phyloP scores from a whole-genome alignment of 2,329 filamentous ascomycete genomes.

The Hypoxylon sp. region DNA sequence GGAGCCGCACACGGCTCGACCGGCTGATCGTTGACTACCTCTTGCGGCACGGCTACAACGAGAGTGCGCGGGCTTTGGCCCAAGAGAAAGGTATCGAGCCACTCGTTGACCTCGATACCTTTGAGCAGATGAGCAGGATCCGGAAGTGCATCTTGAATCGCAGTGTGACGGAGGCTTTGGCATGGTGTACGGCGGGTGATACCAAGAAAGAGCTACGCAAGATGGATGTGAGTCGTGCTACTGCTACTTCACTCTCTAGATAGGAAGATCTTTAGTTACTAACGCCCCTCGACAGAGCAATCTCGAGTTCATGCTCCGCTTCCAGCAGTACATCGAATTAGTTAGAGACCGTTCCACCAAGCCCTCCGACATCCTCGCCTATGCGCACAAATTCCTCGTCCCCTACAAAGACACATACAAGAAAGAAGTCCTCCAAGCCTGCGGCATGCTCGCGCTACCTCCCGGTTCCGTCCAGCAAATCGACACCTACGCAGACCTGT shows the following conservation, averaged over 20 bases:
- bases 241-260: not conserved
- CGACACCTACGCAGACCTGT: slow-evolving; percentile 70
- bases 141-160: slow-evolving; percentile 78
- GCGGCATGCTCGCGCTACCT: slow-evolving; percentile 83
- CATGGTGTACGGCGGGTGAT: slow-evolving; percentile 83
- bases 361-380: slow-evolving; percentile 81
- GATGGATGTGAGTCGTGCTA: slow-evolving; percentile 73
- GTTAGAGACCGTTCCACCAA: slow-evolving; percentile 78
- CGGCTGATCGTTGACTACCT: slow-evolving; percentile 93
- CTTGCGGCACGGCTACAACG: slow-evolving; percentile 83
- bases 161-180: slow-evolving; percentile 82
- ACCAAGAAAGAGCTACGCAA: slow-evolving; percentile 94
- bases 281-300: slow-evolving; percentile 58
- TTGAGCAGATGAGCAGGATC: slow-evolving; percentile 85
- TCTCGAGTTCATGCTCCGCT: slow-evolving; percentile 91
- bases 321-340: slow-evolving; percentile 96
- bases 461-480: slow-evolving; percentile 64
- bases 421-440: slow-evolving; percentile 78
- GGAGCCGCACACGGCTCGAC: slow-evolving; percentile 86
- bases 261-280: slow-evolving; percentile 1
- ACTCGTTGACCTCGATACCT: slow-evolving; percentile 90
- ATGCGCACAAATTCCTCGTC: slow-evolving; percentile 86
- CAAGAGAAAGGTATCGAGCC: slow-evolving; percentile 81
- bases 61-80: slow-evolving; percentile 82
- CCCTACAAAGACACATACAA: slow-evolving; percentile 79